A percentile compares a stretch with the other conserved stretches of the same genome.
phyloP scores from a whole-genome alignment of 805 yeast genomes.

The Wickerhamiella azymoides region DNA sequence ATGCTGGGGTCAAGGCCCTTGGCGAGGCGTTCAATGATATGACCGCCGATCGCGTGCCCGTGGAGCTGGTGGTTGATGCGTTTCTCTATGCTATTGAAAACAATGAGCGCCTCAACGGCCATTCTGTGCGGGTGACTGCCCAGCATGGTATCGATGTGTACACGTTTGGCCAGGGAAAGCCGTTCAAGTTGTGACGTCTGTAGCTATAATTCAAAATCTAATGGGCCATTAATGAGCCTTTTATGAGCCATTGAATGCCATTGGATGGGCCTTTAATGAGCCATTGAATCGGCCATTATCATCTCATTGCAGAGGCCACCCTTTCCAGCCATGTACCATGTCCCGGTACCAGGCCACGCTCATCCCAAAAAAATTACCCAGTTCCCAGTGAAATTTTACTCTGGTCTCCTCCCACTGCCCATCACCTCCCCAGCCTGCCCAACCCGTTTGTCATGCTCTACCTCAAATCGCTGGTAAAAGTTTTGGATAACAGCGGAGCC shows the following conservation, averaged over 20 bases:
- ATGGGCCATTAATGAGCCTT: too few relatives aligned
- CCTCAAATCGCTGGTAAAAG: constrained; percentile 74
- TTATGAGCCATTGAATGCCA: too few relatives aligned
- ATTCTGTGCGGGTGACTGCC: background rate
- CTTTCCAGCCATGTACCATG: too few relatives aligned
- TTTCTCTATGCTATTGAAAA: constrained; percentile 4
- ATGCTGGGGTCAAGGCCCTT: constrained; percentile 2
- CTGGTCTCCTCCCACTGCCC: too few relatives aligned
- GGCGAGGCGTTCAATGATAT: constrained; percentile 4
- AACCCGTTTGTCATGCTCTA: constrained; percentile 64
- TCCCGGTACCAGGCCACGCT: too few relatives aligned
- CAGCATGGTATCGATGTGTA: constrained; percentile 8
- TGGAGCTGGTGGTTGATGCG: constrained; percentile 7
- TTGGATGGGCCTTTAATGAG: too few relatives aligned
- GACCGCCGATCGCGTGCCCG: constrained; percentile 6
- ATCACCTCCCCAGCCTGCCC: too few relatives aligned
- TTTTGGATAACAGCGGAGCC: constrained; percentile 93
- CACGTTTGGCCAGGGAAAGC: constrained; percentile 2
- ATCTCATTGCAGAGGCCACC: too few relatives aligned
- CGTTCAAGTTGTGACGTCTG: background rate
- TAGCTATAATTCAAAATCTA: too few relatives aligned
- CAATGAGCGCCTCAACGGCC: constrained; percentile 1
- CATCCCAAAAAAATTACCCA: too few relatives aligned
- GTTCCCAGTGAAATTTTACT: too few relatives aligned
- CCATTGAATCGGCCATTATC: too few relatives aligned